phyloP scores from a whole-genome alignment of 208 protist genomes.

The Leptomonas pyrrhocoris region DNA sequence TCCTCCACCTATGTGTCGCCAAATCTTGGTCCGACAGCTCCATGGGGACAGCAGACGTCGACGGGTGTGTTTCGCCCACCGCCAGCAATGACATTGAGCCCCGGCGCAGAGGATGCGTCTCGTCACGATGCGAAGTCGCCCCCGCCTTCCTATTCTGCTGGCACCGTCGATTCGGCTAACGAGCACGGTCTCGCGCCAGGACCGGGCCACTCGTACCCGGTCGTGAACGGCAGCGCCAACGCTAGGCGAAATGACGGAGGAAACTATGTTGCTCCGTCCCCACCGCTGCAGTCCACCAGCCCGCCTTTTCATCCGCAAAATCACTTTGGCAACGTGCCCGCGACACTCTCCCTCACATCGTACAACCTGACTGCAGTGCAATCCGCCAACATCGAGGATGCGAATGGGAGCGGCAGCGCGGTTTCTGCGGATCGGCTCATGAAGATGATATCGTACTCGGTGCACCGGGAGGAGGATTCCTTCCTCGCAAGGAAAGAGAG shows the following conservation, averaged over 20 bases:
- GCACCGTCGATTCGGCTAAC: conserved; percentile 3
- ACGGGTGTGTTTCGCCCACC: conserved; percentile 78
- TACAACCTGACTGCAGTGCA: conserved; percentile 12
- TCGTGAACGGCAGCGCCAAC: conserved; percentile 5
- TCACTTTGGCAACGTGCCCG: conserved; percentile 22
- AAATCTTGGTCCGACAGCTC: conserved; percentile 57
- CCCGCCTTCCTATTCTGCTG: conserved; percentile 11
- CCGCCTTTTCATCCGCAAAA: conserved; percentile 28
- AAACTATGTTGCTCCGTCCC: conserved; percentile 12
- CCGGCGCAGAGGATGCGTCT: conserved; percentile 14
- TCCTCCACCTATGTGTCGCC: conserved; percentile 66
- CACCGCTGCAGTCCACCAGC: conserved; percentile 19
- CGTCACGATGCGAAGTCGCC: conserved; percentile 20
- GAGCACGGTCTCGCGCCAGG: conserved; percentile 16
- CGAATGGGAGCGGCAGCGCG: conserved; percentile 11
- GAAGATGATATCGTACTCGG: conserved; percentile 55
- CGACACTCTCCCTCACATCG: conserved; percentile 17
- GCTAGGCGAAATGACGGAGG: conserved; percentile 2
- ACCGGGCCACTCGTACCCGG: background rate
- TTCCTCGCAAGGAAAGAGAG: conserved; percentile 66
- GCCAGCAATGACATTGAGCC: conserved; percentile 27
- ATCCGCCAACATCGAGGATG: conserved; percentile 15
- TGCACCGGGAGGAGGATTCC: conserved; percentile 60
- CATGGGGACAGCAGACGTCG: conserved; percentile 65
- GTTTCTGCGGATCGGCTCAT: conserved; percentile 48